Percentiles rank a stretch among this genome's conserved stretches.
These are phyloP conservation scores for Saccharomyces hybrid DNA, from an alignment of 1,139 yeast species.

Conservation along the genomic window DNA sequence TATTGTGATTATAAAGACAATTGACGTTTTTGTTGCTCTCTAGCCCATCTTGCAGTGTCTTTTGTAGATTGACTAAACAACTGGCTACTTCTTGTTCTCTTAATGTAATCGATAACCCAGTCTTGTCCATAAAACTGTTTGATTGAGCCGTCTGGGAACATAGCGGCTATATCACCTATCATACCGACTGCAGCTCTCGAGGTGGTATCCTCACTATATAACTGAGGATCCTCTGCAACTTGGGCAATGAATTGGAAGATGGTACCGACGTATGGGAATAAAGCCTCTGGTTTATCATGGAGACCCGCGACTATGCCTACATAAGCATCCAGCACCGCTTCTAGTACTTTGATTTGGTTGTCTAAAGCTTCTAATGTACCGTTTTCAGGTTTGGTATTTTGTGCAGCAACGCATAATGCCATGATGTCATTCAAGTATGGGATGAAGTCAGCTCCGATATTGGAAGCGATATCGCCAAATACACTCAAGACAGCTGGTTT, in stretches of 20 bases:
- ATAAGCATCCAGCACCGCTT: slow-evolving; percentile 86
- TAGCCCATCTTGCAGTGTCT: slow-evolving; percentile 94
- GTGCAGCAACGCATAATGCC: slow-evolving; percentile 43
- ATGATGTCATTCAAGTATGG: slow-evolving; percentile 75
- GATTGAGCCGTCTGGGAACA: slow-evolving; percentile 71
- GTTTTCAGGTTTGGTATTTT: slow-evolving; percentile 43
- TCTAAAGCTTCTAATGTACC: slow-evolving; percentile 68
- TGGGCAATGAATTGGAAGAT: slow-evolving; percentile 62
- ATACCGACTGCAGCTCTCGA: slow-evolving; percentile 79
- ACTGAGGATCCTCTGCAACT: slow-evolving; percentile 51
- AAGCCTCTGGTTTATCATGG: slow-evolving; percentile 55
- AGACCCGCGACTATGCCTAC: slow-evolving; percentile 92
- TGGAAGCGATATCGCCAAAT: slow-evolving; percentile 91
- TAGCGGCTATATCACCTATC: slow-evolving; percentile 84
- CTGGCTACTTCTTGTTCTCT: slow-evolving; percentile 59
- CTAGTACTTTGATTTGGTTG: slow-evolving; percentile 63
- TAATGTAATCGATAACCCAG: slow-evolving; percentile 75
- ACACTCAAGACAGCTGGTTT: slow-evolving; percentile 86
- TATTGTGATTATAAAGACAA: slow-evolving; percentile 17
- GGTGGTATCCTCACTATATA: slow-evolving; percentile 55
- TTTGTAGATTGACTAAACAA: slow-evolving; percentile 57
- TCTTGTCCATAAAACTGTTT: slow-evolving; percentile 55
- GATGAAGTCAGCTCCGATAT: slow-evolving; percentile 67
- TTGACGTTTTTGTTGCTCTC: slow-evolving; percentile 51
- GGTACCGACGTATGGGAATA: slow-evolving; percentile 57